These are phyloP conservation scores for Fusarium sp. DNA, from an alignment of 2,329 filamentous ascomycete genomes.

Conservation along the genomic window DNA sequence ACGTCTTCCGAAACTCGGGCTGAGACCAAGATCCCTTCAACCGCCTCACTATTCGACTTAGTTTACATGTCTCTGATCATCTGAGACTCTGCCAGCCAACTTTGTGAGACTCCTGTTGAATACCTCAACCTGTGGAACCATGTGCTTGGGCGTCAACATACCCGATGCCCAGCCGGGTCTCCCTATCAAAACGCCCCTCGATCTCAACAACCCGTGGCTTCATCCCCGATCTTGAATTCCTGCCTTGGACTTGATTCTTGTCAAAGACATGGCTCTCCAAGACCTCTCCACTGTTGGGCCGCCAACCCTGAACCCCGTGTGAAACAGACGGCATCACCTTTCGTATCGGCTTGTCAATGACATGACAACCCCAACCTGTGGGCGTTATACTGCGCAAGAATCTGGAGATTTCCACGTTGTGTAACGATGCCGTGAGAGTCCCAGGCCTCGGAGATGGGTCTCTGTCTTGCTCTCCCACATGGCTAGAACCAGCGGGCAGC, in stretches of 20 bases:
- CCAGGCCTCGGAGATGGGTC: conserved; percentile 1
- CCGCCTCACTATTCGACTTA: background rate
- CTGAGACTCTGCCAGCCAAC: background rate
- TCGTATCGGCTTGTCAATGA: conserved; percentile 6
- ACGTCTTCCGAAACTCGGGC: background rate
- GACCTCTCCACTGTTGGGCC: background rate
- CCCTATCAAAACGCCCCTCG: background rate
- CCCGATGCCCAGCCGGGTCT: background rate
- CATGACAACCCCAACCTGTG: background rate
- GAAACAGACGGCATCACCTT: background rate
- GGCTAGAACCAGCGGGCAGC: conserved; percentile 2
- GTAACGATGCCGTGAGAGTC: conserved; percentile 24
- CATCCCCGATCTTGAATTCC: background rate
- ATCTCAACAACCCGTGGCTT: background rate
- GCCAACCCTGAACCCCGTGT: background rate
- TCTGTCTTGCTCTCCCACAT: background rate
- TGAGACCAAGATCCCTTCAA: background rate
- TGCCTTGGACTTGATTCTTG: background rate
- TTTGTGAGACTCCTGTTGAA: background rate
- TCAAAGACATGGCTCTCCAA: background rate
- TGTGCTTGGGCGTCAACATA: background rate
- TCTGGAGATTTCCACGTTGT: conserved; percentile 4
- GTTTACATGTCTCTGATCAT: background rate
- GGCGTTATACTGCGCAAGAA: background rate
- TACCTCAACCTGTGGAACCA: background rate